These are phyloP conservation scores for Neurospora terricola DNA, from an alignment of 495 filamentous ascomycete genomes.

Conservation along the genomic window DNA sequence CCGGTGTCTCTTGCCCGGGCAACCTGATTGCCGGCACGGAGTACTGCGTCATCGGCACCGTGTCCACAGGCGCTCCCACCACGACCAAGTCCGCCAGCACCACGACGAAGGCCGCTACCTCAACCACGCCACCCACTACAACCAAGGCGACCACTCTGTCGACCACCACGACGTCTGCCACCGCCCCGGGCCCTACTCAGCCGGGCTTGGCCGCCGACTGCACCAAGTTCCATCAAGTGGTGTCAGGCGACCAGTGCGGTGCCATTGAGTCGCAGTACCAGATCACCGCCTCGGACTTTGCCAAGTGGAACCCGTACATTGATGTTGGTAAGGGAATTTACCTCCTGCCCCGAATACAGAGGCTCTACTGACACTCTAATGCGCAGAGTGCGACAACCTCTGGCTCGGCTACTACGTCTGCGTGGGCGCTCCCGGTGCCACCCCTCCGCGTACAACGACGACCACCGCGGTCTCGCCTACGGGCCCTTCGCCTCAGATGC, in stretches of 20 bases:
- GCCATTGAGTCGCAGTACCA: background rate
- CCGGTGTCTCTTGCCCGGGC: constrained; percentile 9
- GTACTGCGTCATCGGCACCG: constrained; percentile 21
- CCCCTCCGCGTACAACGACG: no score
- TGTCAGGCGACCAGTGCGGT: constrained; percentile 4
- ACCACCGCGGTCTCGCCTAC: background rate
- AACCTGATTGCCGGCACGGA: constrained; percentile 1
- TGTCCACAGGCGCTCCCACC: constrained; percentile 1
- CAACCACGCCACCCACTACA: no score
- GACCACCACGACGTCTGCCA: background rate
- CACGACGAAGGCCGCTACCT: no score
- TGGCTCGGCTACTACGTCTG: constrained; percentile 5
- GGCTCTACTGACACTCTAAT: background rate
- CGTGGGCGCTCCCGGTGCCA: background rate
- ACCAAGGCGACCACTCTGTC: no score
- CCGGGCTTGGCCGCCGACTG: constrained; percentile 9
- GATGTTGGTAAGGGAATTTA: background rate
- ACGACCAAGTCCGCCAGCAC: background rate
- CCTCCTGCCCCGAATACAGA: background rate
- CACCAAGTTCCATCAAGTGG: constrained; percentile 7
- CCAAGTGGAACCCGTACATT: constrained; percentile 12
- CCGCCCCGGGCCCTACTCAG: background rate
- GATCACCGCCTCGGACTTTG: constrained; percentile 12
- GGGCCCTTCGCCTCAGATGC: background rate
- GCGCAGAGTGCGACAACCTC: constrained; percentile 4